Conservation (phyloP, 495 filamentous ascomycete species). For the Haplographium delicatum region DNA sequence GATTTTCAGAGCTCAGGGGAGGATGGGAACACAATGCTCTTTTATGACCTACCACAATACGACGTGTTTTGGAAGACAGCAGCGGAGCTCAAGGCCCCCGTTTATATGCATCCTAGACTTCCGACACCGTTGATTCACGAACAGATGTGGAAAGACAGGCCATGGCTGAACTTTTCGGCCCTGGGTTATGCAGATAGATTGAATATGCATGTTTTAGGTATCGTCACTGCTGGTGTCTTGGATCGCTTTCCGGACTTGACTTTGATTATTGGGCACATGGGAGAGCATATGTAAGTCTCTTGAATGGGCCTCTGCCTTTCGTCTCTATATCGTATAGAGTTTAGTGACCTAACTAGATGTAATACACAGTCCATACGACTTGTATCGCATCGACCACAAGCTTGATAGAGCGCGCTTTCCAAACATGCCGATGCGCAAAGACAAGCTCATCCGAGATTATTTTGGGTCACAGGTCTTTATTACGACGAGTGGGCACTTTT, state of each 20-base stretch:
- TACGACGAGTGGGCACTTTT: slow-evolving; percentile 58
- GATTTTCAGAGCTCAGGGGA: slow-evolving; percentile 38
- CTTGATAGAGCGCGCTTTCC: slow-evolving; percentile 42
- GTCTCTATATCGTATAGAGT: too few relatives aligned
- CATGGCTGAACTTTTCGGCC: slow-evolving; percentile 31
- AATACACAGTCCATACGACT: slow-evolving; percentile 39
- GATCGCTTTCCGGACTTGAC: slow-evolving; percentile 50
- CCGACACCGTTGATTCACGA: slow-evolving; percentile 43
- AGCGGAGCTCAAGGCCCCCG: slow-evolving; percentile 54
- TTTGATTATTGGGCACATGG: slow-evolving; percentile 59
- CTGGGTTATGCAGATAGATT: slow-evolving; percentile 47
- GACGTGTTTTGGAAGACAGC: slow-evolving; percentile 53
- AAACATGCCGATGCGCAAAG: slow-evolving; percentile 41
- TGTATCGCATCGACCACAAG: slow-evolving; percentile 60
- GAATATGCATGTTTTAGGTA: slow-evolving; percentile 43
- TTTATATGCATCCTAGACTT: slow-evolving; percentile 56
- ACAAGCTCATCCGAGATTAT: slow-evolving; percentile 48
- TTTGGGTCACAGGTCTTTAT: slow-evolving; percentile 60
- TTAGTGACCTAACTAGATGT: not conserved
- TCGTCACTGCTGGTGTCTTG: slow-evolving; percentile 53
- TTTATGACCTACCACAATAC: slow-evolving; percentile 53
- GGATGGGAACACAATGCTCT: slow-evolving; percentile 46
- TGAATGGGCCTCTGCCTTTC: too few relatives aligned
- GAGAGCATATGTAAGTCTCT: too few relatives aligned
- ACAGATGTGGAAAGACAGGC: slow-evolving; percentile 43